Base-by-base conservation (phyloP, 495 filamentous ascomycete genomes). In the Bombardia bombarda region DNA sequence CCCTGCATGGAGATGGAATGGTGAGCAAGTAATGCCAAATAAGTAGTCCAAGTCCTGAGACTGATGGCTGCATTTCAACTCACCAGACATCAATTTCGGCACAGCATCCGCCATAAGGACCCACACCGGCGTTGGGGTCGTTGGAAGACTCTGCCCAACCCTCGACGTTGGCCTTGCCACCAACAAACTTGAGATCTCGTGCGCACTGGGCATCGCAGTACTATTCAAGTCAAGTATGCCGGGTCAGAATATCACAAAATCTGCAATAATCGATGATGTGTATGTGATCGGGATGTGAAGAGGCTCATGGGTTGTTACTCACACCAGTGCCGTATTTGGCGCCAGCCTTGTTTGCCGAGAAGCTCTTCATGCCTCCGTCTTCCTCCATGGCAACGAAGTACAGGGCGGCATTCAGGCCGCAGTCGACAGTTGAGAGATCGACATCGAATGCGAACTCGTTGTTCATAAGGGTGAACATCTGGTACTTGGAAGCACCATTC, bases 11-110 rank as follows among this genome's bases (percentile, higher is more conserved):
- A 6, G 25, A 6, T 33, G 2, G 12, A 28, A 28, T 6, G n/a
- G n/a, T n/a, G n/a, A n/a, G n/a, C n/a, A n/a, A n/a, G n/a, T n/a
- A n/a, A n/a, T n/a, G n/a, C n/a, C n/a, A n/a, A n/a, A n/a, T n/a
- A n/a, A n/a, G n/a, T n/a, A n/a, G n/a, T n/a, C n/a, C n/a, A n/a
- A n/a, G n/a, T n/a, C n/a, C n/a, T 28, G 7, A 28, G 25, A 28
- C 12, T 6, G 6, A 7, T 28, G 25, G 25, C 12, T 28, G 6
- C 12, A 7, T 28, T 28, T 28, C 0, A 7, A 25, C 55, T 40
- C 17, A 58, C 58, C 58, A 84, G 51, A 86, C 66, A 49, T 86
- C 82, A 60, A 87, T 79, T 58, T 87, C 83, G n/a, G 77, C 74
- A 60, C 83, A 87, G 74, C 83, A 87, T 43, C 75, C 73, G 43